Evolutionary conservation across 345 rosid species (phyloP), one percentile per base, ranked within the genome.

Genomic region (Populus ilicifolia): DNA sequence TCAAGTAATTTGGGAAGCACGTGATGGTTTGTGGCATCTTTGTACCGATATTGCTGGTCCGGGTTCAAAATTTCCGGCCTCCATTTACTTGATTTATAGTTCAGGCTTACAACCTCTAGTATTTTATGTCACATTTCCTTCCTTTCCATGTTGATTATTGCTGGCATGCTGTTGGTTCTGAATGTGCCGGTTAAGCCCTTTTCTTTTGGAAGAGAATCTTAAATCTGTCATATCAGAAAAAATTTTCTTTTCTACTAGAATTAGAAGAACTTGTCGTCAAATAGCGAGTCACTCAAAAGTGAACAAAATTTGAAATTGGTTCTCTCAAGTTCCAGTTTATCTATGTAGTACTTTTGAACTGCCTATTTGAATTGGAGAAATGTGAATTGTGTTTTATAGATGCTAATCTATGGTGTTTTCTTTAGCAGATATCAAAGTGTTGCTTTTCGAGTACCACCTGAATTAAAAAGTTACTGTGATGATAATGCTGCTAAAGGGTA

Each of bases 391-490:
- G 11, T 38, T 46, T 8, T 30, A 13, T 50, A 75, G 20, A 75
- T 70, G 66, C 74, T 80, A 67, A 73, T 54, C 30, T 43, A 20
- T 71, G 18, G 8, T 76, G 44, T 66, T 80, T 79, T 29, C 56
- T 50, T 78, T 83, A 41, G 20, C 93, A 95, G 98, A 82, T 93
- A 86, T 83, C 99, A 95, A 82, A 90, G 97, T 80, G 86, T 89
- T 72, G 98, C 90, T 79, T 95, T 93, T 83, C 93, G 98, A 85
- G 90, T 92, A 38, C 97, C 97, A 61, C 94, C 90, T 68, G 81
- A 82, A 70, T 81, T 95, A 78, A 83, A 90, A 83, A 86, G 89
- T 80, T 88, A 84, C 79, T 82, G 85, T 75, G 94, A 89, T 79
- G 83, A 89, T 70, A 78, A 81, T 52, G 76, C 85, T 61, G 82